Conservation (phyloP, 305 asterid genomes). For the Fraxinus platypoda region DNA sequence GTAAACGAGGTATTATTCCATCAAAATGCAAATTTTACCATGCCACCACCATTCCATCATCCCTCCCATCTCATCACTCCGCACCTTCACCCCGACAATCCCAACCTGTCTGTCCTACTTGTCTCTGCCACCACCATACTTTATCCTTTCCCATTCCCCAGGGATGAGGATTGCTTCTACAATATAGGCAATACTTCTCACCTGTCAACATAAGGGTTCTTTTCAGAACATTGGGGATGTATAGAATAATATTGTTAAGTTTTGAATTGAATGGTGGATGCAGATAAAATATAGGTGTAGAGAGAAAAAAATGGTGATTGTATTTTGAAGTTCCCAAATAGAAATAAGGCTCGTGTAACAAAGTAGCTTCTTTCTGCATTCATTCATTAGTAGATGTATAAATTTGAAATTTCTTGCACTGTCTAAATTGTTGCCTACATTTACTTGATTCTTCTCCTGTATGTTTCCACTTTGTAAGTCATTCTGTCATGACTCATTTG, state of each 20-base stretch:
- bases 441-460: not conserved
- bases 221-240: not conserved
- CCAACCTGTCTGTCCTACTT: not conserved
- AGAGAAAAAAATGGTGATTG: not conserved
- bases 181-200: not conserved
- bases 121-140: not conserved
- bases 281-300: not conserved
- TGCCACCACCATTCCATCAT: not conserved
- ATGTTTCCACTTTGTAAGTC: not conserved
- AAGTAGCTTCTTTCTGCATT: not conserved
- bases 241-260: not conserved
- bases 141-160: not conserved
- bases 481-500: not conserved
- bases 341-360: not conserved
- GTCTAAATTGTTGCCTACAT: not conserved
- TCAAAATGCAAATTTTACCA: not conserved
- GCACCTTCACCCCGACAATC: not conserved
- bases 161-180: not conserved
- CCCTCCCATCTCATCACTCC: not conserved
- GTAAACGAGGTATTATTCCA: not conserved
- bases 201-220: not conserved
- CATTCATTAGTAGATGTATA: not conserved
- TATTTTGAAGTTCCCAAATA: not conserved
- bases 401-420: not conserved
- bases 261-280: not conserved